Percentiles rank a stretch among this genome's conserved stretches.
These are phyloP conservation scores for Amphirosellinia nigrospora DNA, from an alignment of 495 filamentous ascomycete genomes.

Conservation along the genomic window DNA sequence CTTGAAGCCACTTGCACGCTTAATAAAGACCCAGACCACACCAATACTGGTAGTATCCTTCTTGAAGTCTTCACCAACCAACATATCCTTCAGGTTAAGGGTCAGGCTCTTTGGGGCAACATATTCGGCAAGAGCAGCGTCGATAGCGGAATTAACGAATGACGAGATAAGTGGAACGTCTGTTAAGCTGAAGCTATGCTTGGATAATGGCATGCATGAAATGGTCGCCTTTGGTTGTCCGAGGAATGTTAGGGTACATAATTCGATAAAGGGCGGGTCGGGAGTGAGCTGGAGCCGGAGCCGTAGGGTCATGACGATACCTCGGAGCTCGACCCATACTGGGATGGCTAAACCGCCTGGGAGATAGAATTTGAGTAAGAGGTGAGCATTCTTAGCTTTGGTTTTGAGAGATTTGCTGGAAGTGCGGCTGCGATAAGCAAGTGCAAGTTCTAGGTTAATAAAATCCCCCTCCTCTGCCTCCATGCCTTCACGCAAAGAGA, in stretches of 20 bases:
- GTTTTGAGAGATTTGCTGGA: conserved; percentile 61
- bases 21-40: conserved; percentile 68
- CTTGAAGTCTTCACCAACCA: conserved; percentile 77
- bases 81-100: conserved; percentile 73
- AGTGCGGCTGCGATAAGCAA: conserved; percentile 68
- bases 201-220: conserved; percentile 69
- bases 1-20: conserved; percentile 68
- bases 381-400: conserved; percentile 71
- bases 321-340: conserved; percentile 75
- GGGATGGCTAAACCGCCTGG: conserved; percentile 63
- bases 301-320: conserved; percentile 68
- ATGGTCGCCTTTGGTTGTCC: conserved; percentile 77
- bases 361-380: conserved; percentile 72
- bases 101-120: conserved; percentile 77
- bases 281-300: conserved; percentile 71
- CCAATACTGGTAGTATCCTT: conserved; percentile 70
- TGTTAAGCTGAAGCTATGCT: conserved; percentile 71
- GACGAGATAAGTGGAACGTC: conserved; percentile 72
- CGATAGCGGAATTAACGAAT: conserved; percentile 75
- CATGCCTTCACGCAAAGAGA: conserved; percentile 65
- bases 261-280: conserved; percentile 73
- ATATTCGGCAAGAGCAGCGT: conserved; percentile 72
- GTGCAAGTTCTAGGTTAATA: conserved; percentile 72
- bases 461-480: conserved; percentile 78
- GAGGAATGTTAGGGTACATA: conserved; percentile 74